phyloP scores from a whole-genome alignment of 2,329 filamentous ascomycete species.

The Didymella arachidicola region DNA sequence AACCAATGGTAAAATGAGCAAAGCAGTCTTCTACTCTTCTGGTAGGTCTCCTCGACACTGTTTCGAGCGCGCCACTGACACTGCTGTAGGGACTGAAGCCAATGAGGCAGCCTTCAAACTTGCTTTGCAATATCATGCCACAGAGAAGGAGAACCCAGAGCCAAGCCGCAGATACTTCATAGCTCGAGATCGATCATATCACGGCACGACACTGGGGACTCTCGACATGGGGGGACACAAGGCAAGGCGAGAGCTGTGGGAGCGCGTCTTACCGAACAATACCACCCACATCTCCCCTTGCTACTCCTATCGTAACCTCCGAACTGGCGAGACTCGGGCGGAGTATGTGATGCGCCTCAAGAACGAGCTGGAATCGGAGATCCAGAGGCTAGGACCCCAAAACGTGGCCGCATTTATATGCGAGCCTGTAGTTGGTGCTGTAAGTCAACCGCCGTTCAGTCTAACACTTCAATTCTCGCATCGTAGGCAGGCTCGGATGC shows the following conservation, averaged over 20 bases:
- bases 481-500: neutral
- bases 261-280: conserved; percentile 64
- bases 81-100: conserved; percentile 63
- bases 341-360: conserved; percentile 69
- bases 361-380: conserved; percentile 71
- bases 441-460: conserved; percentile 50
- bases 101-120: conserved; percentile 74
- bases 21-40: conserved; percentile 65
- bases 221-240: conserved; percentile 70
- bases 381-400: conserved; percentile 67
- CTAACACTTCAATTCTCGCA: too few species aligned
- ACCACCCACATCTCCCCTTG: conserved; percentile 71
- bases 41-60: conserved; percentile 51
- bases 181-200: conserved; percentile 70
- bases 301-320: conserved; percentile 68
- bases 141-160: conserved; percentile 61
- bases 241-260: conserved; percentile 67
- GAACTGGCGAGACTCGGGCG: conserved; percentile 60
- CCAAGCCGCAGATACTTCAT: conserved; percentile 68
- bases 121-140: conserved; percentile 68
- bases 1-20: conserved; percentile 62
- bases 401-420: conserved; percentile 76
- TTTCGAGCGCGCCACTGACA: neutral
- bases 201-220: conserved; percentile 74
- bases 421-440: conserved; percentile 75